These are phyloP conservation scores for Alternaria triticina DNA, from an alignment of 2,329 filamentous ascomycete genomes.

Conservation along the genomic window DNA sequence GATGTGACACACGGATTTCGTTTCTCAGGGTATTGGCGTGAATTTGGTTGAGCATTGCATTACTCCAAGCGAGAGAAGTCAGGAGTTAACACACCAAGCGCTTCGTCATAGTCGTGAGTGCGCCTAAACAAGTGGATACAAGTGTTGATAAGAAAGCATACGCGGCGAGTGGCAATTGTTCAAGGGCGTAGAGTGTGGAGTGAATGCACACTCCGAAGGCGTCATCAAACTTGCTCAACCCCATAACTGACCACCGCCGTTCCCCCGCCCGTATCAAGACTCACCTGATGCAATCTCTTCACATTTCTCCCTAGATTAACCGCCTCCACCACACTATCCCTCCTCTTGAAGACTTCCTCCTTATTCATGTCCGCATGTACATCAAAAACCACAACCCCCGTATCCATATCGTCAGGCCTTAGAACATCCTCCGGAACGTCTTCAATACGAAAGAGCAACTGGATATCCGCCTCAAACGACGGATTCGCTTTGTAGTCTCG, in stretches of 20 bases:
- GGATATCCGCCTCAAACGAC: not conserved
- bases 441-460: not conserved
- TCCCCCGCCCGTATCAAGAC: not conserved
- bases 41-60: not conserved
- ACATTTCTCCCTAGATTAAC: accelerated
- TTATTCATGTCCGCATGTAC: not conserved
- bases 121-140: not conserved
- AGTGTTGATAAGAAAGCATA: not conserved
- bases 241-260: not conserved
- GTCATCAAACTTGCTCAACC: not conserved
- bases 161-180: not conserved
- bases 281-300: not conserved
- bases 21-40: not conserved
- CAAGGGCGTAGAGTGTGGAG: not conserved
- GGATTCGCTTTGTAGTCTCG: not conserved
- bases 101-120: not conserved
- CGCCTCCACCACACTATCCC: not conserved
- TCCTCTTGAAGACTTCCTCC: not conserved
- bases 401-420: not conserved
- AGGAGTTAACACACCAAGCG: not conserved
- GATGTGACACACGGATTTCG: not conserved
- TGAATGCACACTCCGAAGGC: not conserved
- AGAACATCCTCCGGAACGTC: not conserved
- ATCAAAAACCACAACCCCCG: not conserved
- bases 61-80: not conserved